phyloP scores from a whole-genome alignment of 305 asterid genomes.

The Fraxinus platypoda region DNA sequence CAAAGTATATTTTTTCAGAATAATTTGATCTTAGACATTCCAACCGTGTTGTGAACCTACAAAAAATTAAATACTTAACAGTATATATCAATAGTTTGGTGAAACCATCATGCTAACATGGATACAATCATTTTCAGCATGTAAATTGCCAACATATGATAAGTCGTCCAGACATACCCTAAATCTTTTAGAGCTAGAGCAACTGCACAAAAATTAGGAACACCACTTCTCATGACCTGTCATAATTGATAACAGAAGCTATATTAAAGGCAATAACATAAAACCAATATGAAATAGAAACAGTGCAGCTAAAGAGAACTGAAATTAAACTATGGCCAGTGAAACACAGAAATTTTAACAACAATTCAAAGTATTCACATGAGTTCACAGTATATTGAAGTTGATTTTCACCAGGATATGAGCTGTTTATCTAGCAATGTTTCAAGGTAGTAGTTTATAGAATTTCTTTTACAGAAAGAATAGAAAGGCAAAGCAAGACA shows the following conservation, averaged over 20 bases:
- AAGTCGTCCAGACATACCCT: constrained; percentile 43
- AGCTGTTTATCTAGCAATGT: constrained; percentile 9
- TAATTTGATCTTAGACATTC: background rate
- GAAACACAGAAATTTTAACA: background rate
- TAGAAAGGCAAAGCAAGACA: background rate
- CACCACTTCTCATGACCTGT: constrained; percentile 69
- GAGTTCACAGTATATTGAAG: constrained; percentile 12
- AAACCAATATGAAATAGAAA: constrained; percentile 11
- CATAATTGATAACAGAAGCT: constrained; percentile 33
- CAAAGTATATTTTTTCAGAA: background rate
- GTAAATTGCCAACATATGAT: constrained; percentile 12
- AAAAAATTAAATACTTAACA: background rate
- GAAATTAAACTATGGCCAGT: constrained; percentile 11
- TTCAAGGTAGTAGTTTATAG: constrained; percentile 2
- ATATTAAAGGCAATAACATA: constrained; percentile 19
- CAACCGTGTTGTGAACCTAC: background rate
- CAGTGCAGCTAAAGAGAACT: background rate
- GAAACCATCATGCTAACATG: background rate
- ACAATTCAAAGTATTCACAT: constrained; percentile 15
- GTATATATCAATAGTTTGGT: background rate
- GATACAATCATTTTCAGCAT: background rate
- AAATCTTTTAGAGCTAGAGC: constrained; percentile 77
- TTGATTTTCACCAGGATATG: constrained; percentile 9
- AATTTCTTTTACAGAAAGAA: background rate
- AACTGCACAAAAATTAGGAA: constrained; percentile 99